Evolutionary conservation across 2,329 filamentous ascomycete species (phyloP).

Genomic region (Fusarium domesticum): DNA sequence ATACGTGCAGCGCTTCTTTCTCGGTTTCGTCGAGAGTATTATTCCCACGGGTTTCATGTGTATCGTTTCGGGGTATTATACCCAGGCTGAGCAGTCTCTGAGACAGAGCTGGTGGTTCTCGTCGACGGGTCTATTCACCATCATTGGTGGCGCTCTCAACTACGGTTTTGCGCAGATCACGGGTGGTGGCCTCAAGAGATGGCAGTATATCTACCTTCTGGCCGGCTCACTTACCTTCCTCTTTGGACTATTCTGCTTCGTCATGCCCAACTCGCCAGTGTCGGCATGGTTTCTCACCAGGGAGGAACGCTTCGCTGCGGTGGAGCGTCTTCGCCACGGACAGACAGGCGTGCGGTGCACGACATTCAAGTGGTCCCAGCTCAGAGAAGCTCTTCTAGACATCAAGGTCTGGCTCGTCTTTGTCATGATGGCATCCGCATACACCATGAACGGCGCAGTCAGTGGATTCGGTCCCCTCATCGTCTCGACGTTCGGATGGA

Average conservation of each 20-base stretch:
- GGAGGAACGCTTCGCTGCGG: conserved; percentile 61
- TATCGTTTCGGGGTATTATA: conserved; percentile 61
- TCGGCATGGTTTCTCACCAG: conserved; percentile 66
- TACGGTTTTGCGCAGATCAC: conserved; percentile 65
- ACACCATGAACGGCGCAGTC: conserved; percentile 70
- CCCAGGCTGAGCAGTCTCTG: conserved; percentile 61
- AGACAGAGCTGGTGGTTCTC: conserved; percentile 69
- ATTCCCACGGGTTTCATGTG: conserved; percentile 67
- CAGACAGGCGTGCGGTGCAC: conserved; percentile 63
- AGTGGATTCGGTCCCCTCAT: conserved; percentile 70
- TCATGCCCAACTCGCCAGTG: conserved; percentile 62
- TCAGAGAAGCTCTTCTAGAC: conserved; percentile 57
- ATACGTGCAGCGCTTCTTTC: conserved; percentile 64
- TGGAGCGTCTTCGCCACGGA: conserved; percentile 59
- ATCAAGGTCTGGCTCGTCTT: conserved; percentile 62
- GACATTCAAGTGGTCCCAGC: conserved; percentile 57
- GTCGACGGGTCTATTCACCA: conserved; percentile 55
- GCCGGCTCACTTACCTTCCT: conserved; percentile 61
- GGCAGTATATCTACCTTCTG: conserved; percentile 71
- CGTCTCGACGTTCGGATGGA: conserved; percentile 68
- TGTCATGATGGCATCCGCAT: conserved; percentile 67
- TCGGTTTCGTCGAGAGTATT: conserved; percentile 60
- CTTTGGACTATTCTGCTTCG: conserved; percentile 63
- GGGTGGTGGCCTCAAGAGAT: conserved; percentile 52
- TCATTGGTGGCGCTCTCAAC: conserved; percentile 62